Evolutionary conservation across 176 grass and related monocot genomes (phyloP).

Genomic region (Ananas comosus): DNA sequence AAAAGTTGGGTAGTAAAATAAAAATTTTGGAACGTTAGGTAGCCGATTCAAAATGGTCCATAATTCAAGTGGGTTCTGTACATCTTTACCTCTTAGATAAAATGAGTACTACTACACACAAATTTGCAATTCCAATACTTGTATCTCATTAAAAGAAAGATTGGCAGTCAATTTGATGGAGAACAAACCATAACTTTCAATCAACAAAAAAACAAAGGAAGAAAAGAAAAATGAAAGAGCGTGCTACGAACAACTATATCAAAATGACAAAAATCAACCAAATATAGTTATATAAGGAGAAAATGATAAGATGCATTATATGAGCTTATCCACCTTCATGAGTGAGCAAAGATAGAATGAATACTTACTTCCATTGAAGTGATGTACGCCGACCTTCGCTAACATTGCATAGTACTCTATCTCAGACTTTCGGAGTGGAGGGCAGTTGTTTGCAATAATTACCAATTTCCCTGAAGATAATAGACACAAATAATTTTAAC

Average conservation of each 20-base stretch:
- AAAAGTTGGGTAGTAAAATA: too few relatives aligned
- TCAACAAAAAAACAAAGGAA: not conserved
- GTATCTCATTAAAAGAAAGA: too few relatives aligned
- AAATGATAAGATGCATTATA: not conserved
- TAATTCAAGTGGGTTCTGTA: too few relatives aligned
- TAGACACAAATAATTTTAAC: not conserved
- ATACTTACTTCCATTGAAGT: slow-evolving; percentile 94
- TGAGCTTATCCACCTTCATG: not conserved
- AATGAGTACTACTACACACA: too few relatives aligned
- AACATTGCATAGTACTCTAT: slow-evolving; percentile 98
- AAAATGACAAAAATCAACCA: not conserved
- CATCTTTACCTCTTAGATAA: too few relatives aligned
- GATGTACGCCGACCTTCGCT: slow-evolving; percentile 82
- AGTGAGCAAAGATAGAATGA: not conserved
- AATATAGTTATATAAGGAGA: not conserved
- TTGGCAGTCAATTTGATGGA: too few relatives aligned
- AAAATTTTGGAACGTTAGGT: too few relatives aligned
- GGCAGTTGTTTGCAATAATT: slow-evolving; percentile 89
- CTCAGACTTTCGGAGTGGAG: slow-evolving; percentile 86
- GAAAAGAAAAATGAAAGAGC: not conserved
- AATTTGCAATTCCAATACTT: too few relatives aligned
- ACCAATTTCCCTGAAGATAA: slow-evolving; percentile 64
- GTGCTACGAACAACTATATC: not conserved
- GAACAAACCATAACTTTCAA: too few relatives aligned
- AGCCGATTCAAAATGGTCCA: too few relatives aligned